Percentiles rank a stretch among this genome's conserved stretches.
These are phyloP conservation scores for Lachnellula occidentalis DNA, from an alignment of 2,329 filamentous ascomycete genomes.

Conservation along the genomic window DNA sequence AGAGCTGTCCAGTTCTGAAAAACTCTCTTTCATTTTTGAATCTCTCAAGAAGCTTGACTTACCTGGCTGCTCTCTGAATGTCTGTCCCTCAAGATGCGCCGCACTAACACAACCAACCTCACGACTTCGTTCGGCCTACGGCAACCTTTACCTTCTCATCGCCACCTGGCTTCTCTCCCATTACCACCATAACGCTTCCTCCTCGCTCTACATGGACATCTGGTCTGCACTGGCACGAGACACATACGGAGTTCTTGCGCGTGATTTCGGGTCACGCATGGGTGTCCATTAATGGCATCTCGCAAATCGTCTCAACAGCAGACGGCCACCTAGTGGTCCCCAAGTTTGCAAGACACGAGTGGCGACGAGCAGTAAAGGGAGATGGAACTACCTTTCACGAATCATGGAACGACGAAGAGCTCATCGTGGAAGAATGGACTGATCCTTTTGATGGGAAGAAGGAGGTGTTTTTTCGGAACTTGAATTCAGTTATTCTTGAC, in stretches of 20 bases:
- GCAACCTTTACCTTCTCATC: slow-evolving; percentile 11
- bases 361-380: slow-evolving; percentile 5
- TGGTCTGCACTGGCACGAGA: slow-evolving; percentile 17
- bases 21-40: too few species aligned
- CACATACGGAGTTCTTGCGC: slow-evolving; percentile 17
- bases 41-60: too few species aligned
- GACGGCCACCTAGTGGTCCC: slow-evolving; percentile 12
- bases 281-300: slow-evolving; percentile 8
- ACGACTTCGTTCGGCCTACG: slow-evolving; percentile 4
- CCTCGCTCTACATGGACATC: slow-evolving; percentile 13
- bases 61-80: not conserved
- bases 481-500: slow-evolving; percentile 13
- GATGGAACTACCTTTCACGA: not conserved
- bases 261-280: slow-evolving; percentile 11
- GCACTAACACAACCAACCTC: not conserved
- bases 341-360: slow-evolving; percentile 12
- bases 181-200: slow-evolving; percentile 13
- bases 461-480: slow-evolving; percentile 19
- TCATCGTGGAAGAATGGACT: slow-evolving; percentile 17
- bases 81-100: not conserved
- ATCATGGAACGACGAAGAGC: not conserved
- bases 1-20: too few species aligned
- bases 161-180: slow-evolving; percentile 6
- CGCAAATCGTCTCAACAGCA: not conserved
- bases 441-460: slow-evolving; percentile 17